phyloP scores from a whole-genome alignment of 2,329 filamentous ascomycete genomes.

The Madurella mycetomatis region DNA sequence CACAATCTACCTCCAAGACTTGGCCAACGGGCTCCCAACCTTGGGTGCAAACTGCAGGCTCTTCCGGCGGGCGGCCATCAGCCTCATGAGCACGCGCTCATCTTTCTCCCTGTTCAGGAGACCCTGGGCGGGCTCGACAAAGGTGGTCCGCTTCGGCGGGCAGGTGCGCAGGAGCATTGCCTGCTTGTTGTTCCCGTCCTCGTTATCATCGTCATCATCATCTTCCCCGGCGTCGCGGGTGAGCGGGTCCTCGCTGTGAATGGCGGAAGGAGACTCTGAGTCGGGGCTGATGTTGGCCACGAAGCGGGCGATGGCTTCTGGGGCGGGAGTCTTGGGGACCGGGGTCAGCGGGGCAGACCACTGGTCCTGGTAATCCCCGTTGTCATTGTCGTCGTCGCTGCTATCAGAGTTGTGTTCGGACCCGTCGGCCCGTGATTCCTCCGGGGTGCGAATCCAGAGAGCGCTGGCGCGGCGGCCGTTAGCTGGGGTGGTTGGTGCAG shows the following conservation, averaged over 20 bases:
- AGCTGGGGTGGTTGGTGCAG: slow-evolving; percentile 44
- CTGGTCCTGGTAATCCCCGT: slow-evolving; percentile 39
- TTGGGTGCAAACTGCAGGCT: slow-evolving; percentile 74
- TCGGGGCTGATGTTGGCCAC: slow-evolving; percentile 45
- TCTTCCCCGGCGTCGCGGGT: background rate
- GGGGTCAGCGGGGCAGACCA: slow-evolving; percentile 46
- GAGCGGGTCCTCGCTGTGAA: slow-evolving; percentile 2
- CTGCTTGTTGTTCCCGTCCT: slow-evolving; percentile 33
- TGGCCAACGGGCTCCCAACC: slow-evolving; percentile 66
- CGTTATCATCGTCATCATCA: slow-evolving; percentile 26
- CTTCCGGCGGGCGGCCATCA: slow-evolving; percentile 70
- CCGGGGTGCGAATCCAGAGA: slow-evolving; percentile 52
- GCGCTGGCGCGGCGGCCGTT: slow-evolving; percentile 47
- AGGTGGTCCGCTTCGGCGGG: slow-evolving; percentile 44
- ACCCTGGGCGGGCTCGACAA: slow-evolving; percentile 39
- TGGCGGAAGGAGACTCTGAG: slow-evolving; percentile 4
- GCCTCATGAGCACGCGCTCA: slow-evolving; percentile 53
- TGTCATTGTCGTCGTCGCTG: slow-evolving; percentile 35
- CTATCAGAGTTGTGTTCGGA: slow-evolving; percentile 28
- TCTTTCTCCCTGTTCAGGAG: slow-evolving; percentile 50
- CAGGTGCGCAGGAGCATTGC: slow-evolving; percentile 49
- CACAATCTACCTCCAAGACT: slow-evolving; percentile 41
- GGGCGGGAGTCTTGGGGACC: slow-evolving; percentile 54
- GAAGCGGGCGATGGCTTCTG: slow-evolving; percentile 50
- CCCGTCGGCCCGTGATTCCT: slow-evolving; percentile 35